phyloP scores from a whole-genome alignment of 371 early-diverging fungal genomes.

The Modicella reniformis region DNA sequence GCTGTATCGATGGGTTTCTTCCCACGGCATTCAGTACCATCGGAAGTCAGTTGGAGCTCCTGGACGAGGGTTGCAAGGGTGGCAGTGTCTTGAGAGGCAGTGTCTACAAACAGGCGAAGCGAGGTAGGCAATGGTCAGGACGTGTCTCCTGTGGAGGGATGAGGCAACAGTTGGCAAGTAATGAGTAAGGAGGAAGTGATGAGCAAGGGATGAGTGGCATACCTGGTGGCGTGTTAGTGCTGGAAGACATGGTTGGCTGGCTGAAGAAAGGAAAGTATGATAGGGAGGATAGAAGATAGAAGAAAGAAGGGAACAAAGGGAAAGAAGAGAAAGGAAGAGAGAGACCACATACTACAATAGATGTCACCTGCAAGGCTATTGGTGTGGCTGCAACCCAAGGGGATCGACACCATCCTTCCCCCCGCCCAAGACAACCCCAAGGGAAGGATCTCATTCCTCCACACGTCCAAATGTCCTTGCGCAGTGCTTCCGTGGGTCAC shows the following conservation, averaged over 20 bases:
- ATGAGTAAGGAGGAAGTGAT: not conserved
- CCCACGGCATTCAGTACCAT: slow-evolving; percentile 1
- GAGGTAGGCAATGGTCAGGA: too few species aligned
- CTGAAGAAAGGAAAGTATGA: not conserved
- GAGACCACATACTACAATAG: too few species aligned
- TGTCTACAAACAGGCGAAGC: slow-evolving; percentile 10
- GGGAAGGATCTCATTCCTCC: too few species aligned
- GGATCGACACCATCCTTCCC: too few species aligned
- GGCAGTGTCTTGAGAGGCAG: slow-evolving; percentile 33
- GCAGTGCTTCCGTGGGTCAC: too few species aligned
- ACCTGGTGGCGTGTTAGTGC: not conserved
- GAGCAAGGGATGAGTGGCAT: not conserved
- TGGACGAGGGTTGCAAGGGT: slow-evolving; percentile 30
- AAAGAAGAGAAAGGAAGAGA: not conserved
- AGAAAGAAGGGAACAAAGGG: not conserved
- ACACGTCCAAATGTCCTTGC: too few species aligned
- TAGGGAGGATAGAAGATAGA: not conserved
- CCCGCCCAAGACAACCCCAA: too few species aligned
- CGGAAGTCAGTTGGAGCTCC: slow-evolving; percentile 24
- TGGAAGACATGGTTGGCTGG: not conserved
- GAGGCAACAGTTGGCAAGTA: not conserved
- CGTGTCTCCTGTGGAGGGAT: too few species aligned
- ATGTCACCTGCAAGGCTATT: too few species aligned
- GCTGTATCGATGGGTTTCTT: too few species aligned
- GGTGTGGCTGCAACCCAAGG: too few species aligned